phyloP scores from a whole-genome alignment of 164 flowering plant species.

The Hamamelis virginiana region DNA sequence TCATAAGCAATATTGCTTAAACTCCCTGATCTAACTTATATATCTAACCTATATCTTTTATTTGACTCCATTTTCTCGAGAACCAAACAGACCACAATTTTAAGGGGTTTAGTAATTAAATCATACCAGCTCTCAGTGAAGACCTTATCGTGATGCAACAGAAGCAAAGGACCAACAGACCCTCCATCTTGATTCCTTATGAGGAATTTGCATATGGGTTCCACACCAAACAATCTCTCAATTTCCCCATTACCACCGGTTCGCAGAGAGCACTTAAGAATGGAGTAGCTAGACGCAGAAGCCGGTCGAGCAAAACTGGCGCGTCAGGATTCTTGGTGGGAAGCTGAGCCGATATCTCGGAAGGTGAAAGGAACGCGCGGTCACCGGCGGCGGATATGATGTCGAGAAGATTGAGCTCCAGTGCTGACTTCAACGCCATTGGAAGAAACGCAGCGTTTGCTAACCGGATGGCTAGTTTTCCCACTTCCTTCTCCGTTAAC shows the following conservation, averaged over 20 bases:
- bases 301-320: constrained; percentile 21
- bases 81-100: no score
- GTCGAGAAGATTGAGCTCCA: constrained; percentile 28
- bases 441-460: constrained; percentile 23
- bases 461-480: constrained; percentile 15
- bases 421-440: constrained; percentile 24
- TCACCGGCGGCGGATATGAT: constrained; percentile 9
- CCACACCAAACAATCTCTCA: constrained; percentile 20
- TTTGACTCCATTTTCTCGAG: no score
- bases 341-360: constrained; percentile 18
- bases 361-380: constrained; percentile 18
- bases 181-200: constrained; percentile 14
- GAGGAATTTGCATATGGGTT: constrained; percentile 26
- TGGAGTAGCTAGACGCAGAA: constrained; percentile 19
- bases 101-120: no score
- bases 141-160: constrained; percentile 17
- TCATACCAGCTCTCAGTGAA: constrained; percentile 21
- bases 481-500: constrained; percentile 9
- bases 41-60: no score
- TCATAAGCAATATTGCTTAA: no score
- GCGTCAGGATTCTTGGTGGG: constrained; percentile 24
- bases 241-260: constrained; percentile 13
- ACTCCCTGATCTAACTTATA: no score
- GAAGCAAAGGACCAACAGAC: constrained; percentile 20
- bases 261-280: constrained; percentile 17